Evolutionary conservation across 192 early-diverging fungal species (phyloP).

Genomic region (Backusella sp.): DNA sequence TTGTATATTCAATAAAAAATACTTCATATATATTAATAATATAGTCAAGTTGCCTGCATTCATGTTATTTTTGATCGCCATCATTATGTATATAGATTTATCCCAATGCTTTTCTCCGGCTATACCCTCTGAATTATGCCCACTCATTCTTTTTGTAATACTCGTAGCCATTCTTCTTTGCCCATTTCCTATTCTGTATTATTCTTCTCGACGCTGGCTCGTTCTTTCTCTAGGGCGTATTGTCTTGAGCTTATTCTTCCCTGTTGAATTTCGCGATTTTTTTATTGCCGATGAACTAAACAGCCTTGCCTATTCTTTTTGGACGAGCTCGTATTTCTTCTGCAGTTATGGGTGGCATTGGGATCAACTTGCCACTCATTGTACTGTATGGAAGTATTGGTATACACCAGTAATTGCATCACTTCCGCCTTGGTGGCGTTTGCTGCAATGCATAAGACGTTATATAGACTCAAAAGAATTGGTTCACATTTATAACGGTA

Average conservation of each 20-base stretch:
- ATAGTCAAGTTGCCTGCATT: constrained; percentile 39
- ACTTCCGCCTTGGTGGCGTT: constrained; percentile 67
- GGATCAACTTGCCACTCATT: constrained; percentile 44
- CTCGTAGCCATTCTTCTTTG: constrained; percentile 38
- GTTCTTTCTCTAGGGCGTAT: constrained; percentile 50
- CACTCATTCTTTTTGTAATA: constrained; percentile 38
- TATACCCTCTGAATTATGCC: constrained; percentile 46
- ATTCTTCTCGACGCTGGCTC: constrained; percentile 45
- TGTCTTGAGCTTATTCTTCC: constrained; percentile 50
- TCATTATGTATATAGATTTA: constrained; percentile 48
- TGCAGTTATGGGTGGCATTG: constrained; percentile 62
- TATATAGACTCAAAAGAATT: constrained; percentile 57
- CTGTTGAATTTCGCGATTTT: constrained; percentile 81
- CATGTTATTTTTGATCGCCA: constrained; percentile 37
- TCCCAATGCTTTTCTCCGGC: constrained; percentile 24
- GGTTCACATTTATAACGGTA: constrained; percentile 45
- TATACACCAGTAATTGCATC: constrained; percentile 54
- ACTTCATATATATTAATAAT: constrained; percentile 2
- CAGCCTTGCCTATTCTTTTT: constrained; percentile 69
- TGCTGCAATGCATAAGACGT: constrained; percentile 74
- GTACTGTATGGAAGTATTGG: constrained; percentile 51
- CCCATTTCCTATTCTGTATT: constrained; percentile 43
- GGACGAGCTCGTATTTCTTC: constrained; percentile 51
- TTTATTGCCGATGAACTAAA: constrained; percentile 79
- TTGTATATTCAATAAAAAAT: constrained; percentile 28